phyloP scores from a whole-genome alignment of 2,329 filamentous ascomycete genomes.

The Pseudogymnoascus sp. region DNA sequence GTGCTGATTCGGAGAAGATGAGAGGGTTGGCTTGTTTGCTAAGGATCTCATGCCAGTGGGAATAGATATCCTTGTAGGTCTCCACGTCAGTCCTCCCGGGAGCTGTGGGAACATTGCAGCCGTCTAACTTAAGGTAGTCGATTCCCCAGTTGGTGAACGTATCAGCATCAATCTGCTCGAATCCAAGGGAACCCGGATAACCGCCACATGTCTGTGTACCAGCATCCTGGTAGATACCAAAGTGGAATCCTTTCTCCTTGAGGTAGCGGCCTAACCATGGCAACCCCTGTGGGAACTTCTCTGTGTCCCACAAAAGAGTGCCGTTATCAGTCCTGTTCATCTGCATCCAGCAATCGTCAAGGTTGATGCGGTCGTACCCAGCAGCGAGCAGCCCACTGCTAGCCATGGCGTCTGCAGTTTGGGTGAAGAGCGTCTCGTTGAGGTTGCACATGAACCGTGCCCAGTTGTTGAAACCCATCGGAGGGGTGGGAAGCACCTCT shows the following conservation, averaged over 20 bases:
- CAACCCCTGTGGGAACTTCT: constrained; percentile 52
- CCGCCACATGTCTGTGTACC: constrained; percentile 42
- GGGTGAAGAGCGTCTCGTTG: constrained; percentile 38
- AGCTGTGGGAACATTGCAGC: constrained; percentile 37
- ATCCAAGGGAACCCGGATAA: constrained; percentile 48
- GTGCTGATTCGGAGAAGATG: constrained; percentile 33
- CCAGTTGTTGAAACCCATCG: constrained; percentile 47
- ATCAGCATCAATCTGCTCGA: constrained; percentile 49
- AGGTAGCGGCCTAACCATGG: constrained; percentile 44
- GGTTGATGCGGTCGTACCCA: constrained; percentile 50
- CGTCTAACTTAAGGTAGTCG: constrained; percentile 54
- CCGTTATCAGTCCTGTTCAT: constrained; percentile 36
- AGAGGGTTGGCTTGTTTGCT: constrained; percentile 22
- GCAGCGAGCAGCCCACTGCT: constrained; percentile 34
- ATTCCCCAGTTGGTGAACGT: constrained; percentile 53
- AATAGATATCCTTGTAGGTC: constrained; percentile 33
- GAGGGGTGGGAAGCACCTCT: constrained; percentile 27
- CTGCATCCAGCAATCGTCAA: constrained; percentile 53
- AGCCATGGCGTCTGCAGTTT: constrained; percentile 38
- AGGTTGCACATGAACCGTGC: constrained; percentile 39
- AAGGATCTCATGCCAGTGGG: constrained; percentile 36
- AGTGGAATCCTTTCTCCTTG: constrained; percentile 48
- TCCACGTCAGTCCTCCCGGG: constrained; percentile 28
- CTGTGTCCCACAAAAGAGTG: constrained; percentile 38
- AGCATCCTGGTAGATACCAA: constrained; percentile 51